Evolutionary conservation across 345 rosid genomes (phyloP).

Genomic region (Balakata baccata): DNA sequence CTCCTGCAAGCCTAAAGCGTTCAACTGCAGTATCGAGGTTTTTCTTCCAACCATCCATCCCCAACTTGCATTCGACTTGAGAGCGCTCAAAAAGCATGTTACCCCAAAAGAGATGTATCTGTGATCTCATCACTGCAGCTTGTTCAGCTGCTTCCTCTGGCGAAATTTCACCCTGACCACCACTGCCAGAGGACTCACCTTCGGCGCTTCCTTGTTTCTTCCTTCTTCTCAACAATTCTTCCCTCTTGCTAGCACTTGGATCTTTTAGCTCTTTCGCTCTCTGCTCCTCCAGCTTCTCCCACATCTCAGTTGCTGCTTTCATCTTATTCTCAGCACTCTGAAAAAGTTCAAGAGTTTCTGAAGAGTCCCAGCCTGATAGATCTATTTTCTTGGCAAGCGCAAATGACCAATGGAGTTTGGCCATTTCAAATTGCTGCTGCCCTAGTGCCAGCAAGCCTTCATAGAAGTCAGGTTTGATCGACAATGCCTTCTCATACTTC

Average conservation of each 20-base stretch:
- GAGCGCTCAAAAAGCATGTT: slow-evolving; percentile 94
- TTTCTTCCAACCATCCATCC: slow-evolving; percentile 66
- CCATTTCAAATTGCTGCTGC: slow-evolving; percentile 97
- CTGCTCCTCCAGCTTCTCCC: slow-evolving; percentile 94
- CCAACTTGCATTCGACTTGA: slow-evolving; percentile 91
- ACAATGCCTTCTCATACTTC: slow-evolving; percentile 74
- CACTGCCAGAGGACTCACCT: slow-evolving; percentile 37
- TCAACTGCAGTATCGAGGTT: slow-evolving; percentile 76
- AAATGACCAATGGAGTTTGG: slow-evolving; percentile 94
- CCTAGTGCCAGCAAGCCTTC: slow-evolving; percentile 95
- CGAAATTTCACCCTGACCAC: slow-evolving; percentile 47
- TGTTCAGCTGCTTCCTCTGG: slow-evolving; percentile 94
- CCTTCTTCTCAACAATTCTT: slow-evolving; percentile 64
- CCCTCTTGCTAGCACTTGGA: slow-evolving; percentile 68
- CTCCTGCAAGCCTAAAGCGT: slow-evolving; percentile 90
- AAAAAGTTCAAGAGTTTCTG: slow-evolving; percentile 69
- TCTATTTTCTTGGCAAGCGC: slow-evolving; percentile 75
- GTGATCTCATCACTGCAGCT: slow-evolving; percentile 92
- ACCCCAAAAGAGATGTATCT: slow-evolving; percentile 99
- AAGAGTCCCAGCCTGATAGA: slow-evolving; percentile 69
- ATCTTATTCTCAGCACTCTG: slow-evolving; percentile 85
- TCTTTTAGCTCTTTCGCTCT: slow-evolving; percentile 65
- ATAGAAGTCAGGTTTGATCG: slow-evolving; percentile 85
- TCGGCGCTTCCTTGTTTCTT: slow-evolving; percentile 65
- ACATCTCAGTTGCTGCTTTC: slow-evolving; percentile 90